Conservation (phyloP, 2,329 filamentous ascomycete genomes). For the Colletotrichum brevisporum region DNA sequence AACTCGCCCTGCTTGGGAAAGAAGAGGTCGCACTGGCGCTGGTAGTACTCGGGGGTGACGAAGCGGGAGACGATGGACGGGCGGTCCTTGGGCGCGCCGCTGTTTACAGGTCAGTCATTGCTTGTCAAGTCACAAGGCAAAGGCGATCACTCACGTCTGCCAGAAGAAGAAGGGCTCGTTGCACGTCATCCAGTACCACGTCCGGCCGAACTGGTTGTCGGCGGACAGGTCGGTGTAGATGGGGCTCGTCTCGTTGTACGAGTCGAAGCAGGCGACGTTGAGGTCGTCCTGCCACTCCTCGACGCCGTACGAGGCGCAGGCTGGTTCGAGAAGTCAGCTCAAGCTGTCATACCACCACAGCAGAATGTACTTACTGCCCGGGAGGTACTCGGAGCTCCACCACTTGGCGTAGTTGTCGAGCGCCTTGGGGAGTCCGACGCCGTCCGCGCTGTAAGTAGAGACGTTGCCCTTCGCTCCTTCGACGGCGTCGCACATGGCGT, state of each 20-base stretch:
- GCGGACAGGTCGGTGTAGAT: conserved; percentile 65
- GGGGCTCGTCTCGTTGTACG: conserved; percentile 63
- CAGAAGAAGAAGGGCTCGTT: conserved; percentile 67
- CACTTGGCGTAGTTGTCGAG: conserved; percentile 69
- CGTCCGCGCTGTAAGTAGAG: conserved; percentile 51
- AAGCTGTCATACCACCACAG: no score
- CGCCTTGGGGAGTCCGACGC: conserved; percentile 68
- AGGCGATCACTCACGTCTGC: conserved; percentile 59
- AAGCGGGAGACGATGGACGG: conserved; percentile 67
- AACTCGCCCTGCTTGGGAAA: conserved; percentile 67
- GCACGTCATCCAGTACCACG: conserved; percentile 74
- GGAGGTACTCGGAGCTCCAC: conserved; percentile 61
- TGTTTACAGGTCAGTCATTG: conserved; percentile 42
- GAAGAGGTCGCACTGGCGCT: conserved; percentile 67
- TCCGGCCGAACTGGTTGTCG: conserved; percentile 61
- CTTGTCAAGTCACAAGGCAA: no score
- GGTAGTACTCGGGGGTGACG: conserved; percentile 65
- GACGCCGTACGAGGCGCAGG: conserved; percentile 64
- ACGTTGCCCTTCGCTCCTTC: conserved; percentile 43
- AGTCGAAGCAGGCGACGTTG: conserved; percentile 66
- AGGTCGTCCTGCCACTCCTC: conserved; percentile 54
- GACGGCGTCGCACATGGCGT: conserved; percentile 53
- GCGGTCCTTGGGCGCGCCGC: conserved; percentile 60
- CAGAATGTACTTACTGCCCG: conserved; percentile 65
- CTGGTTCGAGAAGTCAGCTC: no score